Conservation (phyloP, 768 basidiomycete genomes). For the Naganishia randhawae region DNA sequence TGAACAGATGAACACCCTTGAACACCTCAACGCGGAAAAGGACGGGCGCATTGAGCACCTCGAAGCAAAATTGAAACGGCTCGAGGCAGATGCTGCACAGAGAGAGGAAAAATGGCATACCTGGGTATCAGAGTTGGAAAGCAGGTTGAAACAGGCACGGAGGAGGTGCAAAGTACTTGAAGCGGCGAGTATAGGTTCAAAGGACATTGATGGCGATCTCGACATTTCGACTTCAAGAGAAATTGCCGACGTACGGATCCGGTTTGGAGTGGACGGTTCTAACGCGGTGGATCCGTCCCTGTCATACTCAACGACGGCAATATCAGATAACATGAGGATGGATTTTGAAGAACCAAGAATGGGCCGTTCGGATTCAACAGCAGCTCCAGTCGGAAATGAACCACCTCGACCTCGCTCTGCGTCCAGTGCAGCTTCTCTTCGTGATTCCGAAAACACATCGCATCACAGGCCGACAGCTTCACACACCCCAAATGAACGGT, state of each 20-base stretch:
- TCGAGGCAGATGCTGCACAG: background rate
- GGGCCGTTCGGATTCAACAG: background rate
- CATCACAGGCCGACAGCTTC: background rate
- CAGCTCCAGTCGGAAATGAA: background rate
- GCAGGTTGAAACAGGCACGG: constrained; percentile 1
- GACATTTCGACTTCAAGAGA: constrained; percentile 4
- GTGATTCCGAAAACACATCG: background rate
- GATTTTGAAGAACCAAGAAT: background rate
- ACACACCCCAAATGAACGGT: background rate
- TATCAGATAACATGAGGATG: background rate
- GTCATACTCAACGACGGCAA: background rate
- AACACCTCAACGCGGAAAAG: constrained; percentile 3
- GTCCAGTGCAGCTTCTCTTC: background rate
- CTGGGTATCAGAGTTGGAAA: constrained; percentile 13
- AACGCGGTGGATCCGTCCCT: background rate
- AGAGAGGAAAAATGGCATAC: constrained; percentile 4
- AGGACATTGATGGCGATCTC: background rate
- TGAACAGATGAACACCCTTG: constrained; percentile 12
- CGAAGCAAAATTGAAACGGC: constrained; percentile 8
- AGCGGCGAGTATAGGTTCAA: background rate
- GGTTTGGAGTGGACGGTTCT: background rate
- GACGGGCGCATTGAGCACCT: constrained; percentile 15
- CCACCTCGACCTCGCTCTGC: background rate
- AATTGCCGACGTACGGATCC: constrained; percentile 10
- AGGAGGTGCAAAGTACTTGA: constrained; percentile 4